Percentiles rank a stretch among this genome's conserved stretches.
Conservation (phyloP, 2,329 filamentous ascomycete species). For the Tricladium varicosporioides region DNA sequence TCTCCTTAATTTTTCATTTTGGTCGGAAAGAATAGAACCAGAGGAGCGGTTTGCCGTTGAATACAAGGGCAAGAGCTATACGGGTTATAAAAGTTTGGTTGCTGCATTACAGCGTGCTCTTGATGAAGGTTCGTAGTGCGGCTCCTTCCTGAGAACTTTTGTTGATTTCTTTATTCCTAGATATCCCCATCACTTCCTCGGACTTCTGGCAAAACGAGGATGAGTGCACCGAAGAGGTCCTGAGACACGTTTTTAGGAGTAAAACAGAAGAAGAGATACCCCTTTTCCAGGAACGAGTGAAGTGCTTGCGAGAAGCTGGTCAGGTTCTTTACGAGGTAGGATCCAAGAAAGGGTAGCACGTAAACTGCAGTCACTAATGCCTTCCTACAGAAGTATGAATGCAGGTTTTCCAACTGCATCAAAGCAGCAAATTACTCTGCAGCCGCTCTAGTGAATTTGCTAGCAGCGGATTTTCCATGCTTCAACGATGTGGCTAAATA, state of each 20-base stretch:
- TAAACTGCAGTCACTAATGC: slow-evolving; percentile 6
- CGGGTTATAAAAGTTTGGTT: slow-evolving; percentile 92
- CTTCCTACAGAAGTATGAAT: slow-evolving; percentile 63
- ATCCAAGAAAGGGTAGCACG: slow-evolving; percentile 16
- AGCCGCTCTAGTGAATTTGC: slow-evolving; percentile 78
- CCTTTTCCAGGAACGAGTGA: slow-evolving; percentile 72
- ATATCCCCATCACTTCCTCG: slow-evolving; percentile 83
- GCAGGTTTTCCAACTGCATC: slow-evolving; percentile 72
- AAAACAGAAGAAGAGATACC: slow-evolving; percentile 85
- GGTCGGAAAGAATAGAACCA: slow-evolving; percentile 62
- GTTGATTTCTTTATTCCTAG: slow-evolving; percentile 42
- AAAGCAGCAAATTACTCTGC: slow-evolving; percentile 74
- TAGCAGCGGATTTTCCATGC: slow-evolving; percentile 78
- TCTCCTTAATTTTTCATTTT: slow-evolving; percentile 94
- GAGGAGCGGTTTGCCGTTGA: slow-evolving; percentile 79
- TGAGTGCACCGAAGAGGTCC: slow-evolving; percentile 70
- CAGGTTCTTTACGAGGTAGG: slow-evolving; percentile 72
- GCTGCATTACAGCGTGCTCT: slow-evolving; percentile 82
- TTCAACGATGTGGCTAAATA: slow-evolving; percentile 81
- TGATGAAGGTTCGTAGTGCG: slow-evolving; percentile 66
- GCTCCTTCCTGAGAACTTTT: not conserved
- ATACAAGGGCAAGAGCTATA: slow-evolving; percentile 80
- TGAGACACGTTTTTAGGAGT: slow-evolving; percentile 81
- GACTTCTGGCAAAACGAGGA: slow-evolving; percentile 80
- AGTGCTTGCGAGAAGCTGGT: slow-evolving; percentile 80